Base-by-base conservation (phyloP, 2,329 filamentous ascomycete genomes). In the Tolypocladium pustulatum region DNA sequence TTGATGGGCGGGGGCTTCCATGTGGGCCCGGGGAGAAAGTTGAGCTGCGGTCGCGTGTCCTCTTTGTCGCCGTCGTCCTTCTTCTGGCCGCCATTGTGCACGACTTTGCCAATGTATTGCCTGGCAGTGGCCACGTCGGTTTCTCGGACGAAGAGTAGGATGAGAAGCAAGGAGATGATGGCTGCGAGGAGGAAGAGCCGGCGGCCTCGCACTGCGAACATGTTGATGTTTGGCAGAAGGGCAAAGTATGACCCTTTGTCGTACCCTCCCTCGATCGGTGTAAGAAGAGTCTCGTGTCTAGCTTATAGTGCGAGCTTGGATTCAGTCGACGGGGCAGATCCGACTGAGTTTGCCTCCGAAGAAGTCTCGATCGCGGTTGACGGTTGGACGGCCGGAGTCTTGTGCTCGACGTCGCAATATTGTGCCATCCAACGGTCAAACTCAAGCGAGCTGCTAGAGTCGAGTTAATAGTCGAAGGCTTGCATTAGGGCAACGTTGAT, bases 1-100 rank as follows among this genome's bases (percentile, higher is more conserved):
- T 66, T 60, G 56, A 76, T 64, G 1, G 73, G 74, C 36, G 73
- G 72, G 15, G 72, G 72, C 12, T 61, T 67, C 59, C 67, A 75
- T 3, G 66, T 64, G 3, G 72, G 70, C 22, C 65, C 57, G 3
- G 72, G 69, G 30, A 72, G 73, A 63, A 71, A 74, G 2, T 27
- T 34, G 32, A 37, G 5, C 12, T 36, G 17, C 17, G 17, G 27
- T 27, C 20, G 17, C n/a, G n/a, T n/a, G n/a, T n/a, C n/a, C n/a
- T n/a, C n/a, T n/a, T n/a, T n/a, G n/a, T n/a, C n/a, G n/a, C n/a
- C n/a, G n/a, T n/a, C n/a, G 27, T 32, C 27, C 4, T 30, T 51
- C 15, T 32, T 32, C 7, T 17, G 3, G 27, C n/a, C 25, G 27
- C 10, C 25, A 27, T 30, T 49, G 25, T 49, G 13, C 32, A 49